phyloP scores from a whole-genome alignment of 352 stramenopile species.

The Aphanomyces invadans region DNA sequence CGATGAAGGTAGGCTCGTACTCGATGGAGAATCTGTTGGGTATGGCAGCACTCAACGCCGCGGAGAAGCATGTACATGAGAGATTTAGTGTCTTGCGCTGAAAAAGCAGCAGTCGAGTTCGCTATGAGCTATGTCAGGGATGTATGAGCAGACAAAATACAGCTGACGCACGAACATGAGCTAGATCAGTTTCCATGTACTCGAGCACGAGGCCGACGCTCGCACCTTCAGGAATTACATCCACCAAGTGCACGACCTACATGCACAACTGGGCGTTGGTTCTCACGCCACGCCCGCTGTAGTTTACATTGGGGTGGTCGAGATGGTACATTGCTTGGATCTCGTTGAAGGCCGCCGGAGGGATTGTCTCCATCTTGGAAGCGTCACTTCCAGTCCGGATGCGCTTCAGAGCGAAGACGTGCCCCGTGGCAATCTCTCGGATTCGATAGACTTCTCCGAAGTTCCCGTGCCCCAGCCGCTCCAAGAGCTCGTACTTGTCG shows the following conservation, averaged over 20 bases:
- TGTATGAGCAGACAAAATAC: background rate
- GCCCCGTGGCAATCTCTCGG: constrained; percentile 34
- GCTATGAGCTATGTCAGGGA: constrained; percentile 34
- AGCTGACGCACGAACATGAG: constrained; percentile 30
- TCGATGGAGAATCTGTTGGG: constrained; percentile 54
- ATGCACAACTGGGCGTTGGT: too few species aligned
- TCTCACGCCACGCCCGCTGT: background rate
- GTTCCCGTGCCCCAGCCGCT: constrained; percentile 55
- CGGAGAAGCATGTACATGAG: constrained; percentile 65
- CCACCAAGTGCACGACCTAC: constrained; percentile 57
- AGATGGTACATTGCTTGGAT: constrained; percentile 68
- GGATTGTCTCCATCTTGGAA: constrained; percentile 38
- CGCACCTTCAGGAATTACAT: constrained; percentile 47
- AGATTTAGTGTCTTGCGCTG: constrained; percentile 36
- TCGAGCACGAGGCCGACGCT: constrained; percentile 63
- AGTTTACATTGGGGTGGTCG: constrained; percentile 49
- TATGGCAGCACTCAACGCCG: constrained; percentile 52
- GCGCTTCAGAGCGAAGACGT: constrained; percentile 50
- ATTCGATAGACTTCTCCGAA: constrained; percentile 62
- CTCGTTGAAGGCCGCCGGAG: constrained; percentile 58
- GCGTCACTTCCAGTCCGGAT: constrained; percentile 43
- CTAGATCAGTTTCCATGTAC: constrained; percentile 55
- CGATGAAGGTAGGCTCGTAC: constrained; percentile 22
- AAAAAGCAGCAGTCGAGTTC: constrained; percentile 33
- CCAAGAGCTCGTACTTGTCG: constrained; percentile 52